These are phyloP conservation scores for Neostapfia colusana DNA, from an alignment of 176 grass and related monocot genomes.

Conservation along the genomic window DNA sequence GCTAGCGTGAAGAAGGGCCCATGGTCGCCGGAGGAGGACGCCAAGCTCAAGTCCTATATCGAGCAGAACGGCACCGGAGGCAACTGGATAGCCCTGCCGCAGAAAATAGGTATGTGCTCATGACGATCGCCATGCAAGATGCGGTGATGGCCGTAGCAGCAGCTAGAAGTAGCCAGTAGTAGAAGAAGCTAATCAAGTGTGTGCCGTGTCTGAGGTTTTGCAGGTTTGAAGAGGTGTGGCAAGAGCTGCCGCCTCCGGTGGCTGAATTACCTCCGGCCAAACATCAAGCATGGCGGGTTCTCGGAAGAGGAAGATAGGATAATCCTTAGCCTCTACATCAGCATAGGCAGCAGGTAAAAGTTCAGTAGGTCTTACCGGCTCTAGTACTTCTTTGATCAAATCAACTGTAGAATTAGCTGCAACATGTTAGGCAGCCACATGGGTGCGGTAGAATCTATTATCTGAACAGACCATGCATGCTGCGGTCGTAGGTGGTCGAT, in stretches of 20 bases:
- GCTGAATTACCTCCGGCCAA: conserved; percentile 95
- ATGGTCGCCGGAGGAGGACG: conserved; percentile 90
- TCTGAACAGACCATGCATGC: conserved; percentile 38
- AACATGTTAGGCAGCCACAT: conserved; percentile 46
- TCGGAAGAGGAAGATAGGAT: conserved; percentile 91
- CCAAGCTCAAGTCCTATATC: conserved; percentile 92
- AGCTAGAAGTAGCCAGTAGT: not conserved
- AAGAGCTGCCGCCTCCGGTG: conserved; percentile 97
- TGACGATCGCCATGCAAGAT: not conserved
- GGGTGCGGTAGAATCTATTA: conserved; percentile 34
- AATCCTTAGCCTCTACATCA: conserved; percentile 80
- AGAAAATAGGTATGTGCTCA: conserved; percentile 76
- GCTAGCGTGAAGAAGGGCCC: conserved; percentile 89
- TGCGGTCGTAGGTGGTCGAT: conserved; percentile 77
- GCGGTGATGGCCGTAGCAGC: not conserved
- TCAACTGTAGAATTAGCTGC: conserved; percentile 39
- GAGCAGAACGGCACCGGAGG: conserved; percentile 87
- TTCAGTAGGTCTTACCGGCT: conserved; percentile 5
- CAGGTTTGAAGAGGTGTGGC: conserved; percentile 89
- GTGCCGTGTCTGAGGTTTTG: not conserved
- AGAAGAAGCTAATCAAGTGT: conserved; percentile 15
- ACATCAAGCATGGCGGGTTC: conserved; percentile 90
- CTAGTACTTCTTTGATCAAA: conserved; percentile 31
- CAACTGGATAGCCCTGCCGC: conserved; percentile 92
- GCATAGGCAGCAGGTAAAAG: conserved; percentile 91